A percentile compares a stretch with the other conserved stretches of the same genome.
These are phyloP conservation scores for Quercus tomentella DNA, from an alignment of 331 rosid species.

Conservation along the genomic window DNA sequence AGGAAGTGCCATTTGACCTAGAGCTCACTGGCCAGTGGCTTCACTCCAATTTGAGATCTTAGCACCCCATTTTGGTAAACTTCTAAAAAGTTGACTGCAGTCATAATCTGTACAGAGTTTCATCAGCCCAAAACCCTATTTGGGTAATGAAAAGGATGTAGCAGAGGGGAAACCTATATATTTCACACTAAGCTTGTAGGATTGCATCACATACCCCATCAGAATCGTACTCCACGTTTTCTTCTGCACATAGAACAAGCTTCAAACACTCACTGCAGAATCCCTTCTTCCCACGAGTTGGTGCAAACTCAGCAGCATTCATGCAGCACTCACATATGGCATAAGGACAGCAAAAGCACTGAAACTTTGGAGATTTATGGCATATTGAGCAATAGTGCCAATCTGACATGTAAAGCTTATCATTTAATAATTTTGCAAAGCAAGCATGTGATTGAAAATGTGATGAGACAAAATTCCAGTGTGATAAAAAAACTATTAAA, in stretches of 20 bases:
- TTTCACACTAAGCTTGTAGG: not conserved
- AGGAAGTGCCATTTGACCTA: no score
- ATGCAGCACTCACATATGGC: slow-evolving; percentile 68
- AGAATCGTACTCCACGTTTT: slow-evolving; percentile 46
- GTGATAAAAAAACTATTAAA: not conserved
- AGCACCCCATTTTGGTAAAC: not conserved
- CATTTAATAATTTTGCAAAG: not conserved
- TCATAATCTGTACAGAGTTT: not conserved
- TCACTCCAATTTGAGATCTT: not conserved
- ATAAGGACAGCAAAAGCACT: slow-evolving; percentile 71
- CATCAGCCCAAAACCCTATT: not conserved
- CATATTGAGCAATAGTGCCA: slow-evolving; percentile 65
- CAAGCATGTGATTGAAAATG: not conserved
- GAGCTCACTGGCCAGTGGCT: no score
- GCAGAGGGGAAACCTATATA: not conserved
- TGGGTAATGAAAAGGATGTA: not conserved
- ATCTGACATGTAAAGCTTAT: slow-evolving; percentile 30
- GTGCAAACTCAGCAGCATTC: slow-evolving; percentile 36
- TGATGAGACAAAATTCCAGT: not conserved
- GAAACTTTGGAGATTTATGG: slow-evolving; percentile 46
- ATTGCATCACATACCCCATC: slow-evolving; percentile 49
- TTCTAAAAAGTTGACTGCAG: not conserved
- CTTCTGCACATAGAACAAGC: slow-evolving; percentile 55
- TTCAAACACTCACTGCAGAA: slow-evolving; percentile 54
- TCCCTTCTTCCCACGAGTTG: slow-evolving; percentile 42